Evolutionary conservation across 768 basidiomycete species (phyloP).

Genomic region (Rhizopogon roseolus): DNA sequence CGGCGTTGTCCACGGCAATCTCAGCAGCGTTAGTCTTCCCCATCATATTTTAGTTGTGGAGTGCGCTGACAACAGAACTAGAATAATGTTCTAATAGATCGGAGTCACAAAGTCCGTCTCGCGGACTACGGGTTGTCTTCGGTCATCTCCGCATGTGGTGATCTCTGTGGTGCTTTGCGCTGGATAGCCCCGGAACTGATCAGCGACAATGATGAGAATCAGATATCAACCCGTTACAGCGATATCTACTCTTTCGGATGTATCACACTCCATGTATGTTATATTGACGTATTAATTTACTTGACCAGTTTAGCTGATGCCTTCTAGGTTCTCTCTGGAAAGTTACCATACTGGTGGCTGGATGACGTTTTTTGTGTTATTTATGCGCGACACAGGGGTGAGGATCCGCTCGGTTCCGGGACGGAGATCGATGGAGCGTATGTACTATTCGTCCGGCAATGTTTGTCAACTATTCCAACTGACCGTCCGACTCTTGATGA

Average conservation of each 20-base stretch:
- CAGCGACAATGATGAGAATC: not conserved
- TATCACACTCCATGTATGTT: slow-evolving; percentile 19
- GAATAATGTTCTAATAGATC: slow-evolving; percentile 28
- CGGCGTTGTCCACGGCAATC: slow-evolving; percentile 2
- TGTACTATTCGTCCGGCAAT: not conserved
- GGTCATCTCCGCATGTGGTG: slow-evolving; percentile 13
- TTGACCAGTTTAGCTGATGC: not conserved
- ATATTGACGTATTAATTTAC: slow-evolving; percentile 20
- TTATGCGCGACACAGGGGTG: not conserved
- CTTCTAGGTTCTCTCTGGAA: not conserved
- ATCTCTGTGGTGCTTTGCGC: slow-evolving; percentile 27
- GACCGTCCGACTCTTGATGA: not conserved
- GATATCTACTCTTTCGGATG: slow-evolving; percentile 44
- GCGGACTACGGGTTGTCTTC: slow-evolving; percentile 41
- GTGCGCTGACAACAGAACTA: not conserved
- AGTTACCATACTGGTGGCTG: not conserved
- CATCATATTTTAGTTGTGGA: not conserved
- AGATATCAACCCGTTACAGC: slow-evolving; percentile 8
- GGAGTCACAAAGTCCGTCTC: slow-evolving; percentile 30
- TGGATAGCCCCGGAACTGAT: slow-evolving; percentile 40
- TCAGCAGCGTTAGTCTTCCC: slow-evolving; percentile 1
- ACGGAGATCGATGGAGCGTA: not conserved
- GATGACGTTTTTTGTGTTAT: not conserved
- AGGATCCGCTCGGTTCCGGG: not conserved
- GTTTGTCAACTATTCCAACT: not conserved